Conservation (phyloP, 352 stramenopile species). For the Phytophthora fragariae region DNA sequence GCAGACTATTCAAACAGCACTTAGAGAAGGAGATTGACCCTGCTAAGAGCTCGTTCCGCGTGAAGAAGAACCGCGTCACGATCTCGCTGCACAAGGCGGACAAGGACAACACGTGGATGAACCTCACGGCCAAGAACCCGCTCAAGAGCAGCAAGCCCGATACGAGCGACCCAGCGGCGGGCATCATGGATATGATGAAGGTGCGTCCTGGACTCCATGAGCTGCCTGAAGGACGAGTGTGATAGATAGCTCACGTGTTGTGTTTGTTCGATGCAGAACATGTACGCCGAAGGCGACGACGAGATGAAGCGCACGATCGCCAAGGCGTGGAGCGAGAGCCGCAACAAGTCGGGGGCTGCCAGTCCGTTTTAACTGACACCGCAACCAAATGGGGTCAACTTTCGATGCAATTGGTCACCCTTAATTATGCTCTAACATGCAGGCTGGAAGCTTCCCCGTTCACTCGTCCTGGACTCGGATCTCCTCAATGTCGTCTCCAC, state of each 20-base stretch:
- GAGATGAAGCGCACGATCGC: slow-evolving; percentile 92
- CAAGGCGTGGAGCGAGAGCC: slow-evolving; percentile 89
- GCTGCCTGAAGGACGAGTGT: background rate
- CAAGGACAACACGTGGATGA: slow-evolving; percentile 84
- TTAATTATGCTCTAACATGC: slow-evolving; percentile 44
- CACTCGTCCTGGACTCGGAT: slow-evolving; percentile 47
- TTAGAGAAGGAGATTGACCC: slow-evolving; percentile 88
- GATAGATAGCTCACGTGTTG: background rate
- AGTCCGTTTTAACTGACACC: slow-evolving; percentile 34
- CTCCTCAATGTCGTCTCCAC: slow-evolving; percentile 58
- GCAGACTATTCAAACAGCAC: slow-evolving; percentile 73
- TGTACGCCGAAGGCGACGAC: slow-evolving; percentile 90
- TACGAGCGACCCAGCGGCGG: slow-evolving; percentile 70
- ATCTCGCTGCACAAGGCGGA: slow-evolving; percentile 80
- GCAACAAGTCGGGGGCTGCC: slow-evolving; percentile 63
- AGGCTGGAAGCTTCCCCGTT: slow-evolving; percentile 15
- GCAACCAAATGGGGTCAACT: slow-evolving; percentile 9
- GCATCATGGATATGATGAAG: slow-evolving; percentile 94
- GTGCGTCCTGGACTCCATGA: slow-evolving; percentile 29
- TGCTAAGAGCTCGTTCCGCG: slow-evolving; percentile 75
- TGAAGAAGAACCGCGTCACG: slow-evolving; percentile 90
- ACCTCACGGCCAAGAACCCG: slow-evolving; percentile 85
- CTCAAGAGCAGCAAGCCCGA: slow-evolving; percentile 55
- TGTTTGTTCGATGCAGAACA: slow-evolving; percentile 57
- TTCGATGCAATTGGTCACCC: slow-evolving; percentile 8